A percentile compares a stretch with the other conserved stretches of the same genome.
Evolutionary conservation across 2,329 filamentous ascomycete genomes (phyloP).

Genomic region (Phaeosphaeria sp.): DNA sequence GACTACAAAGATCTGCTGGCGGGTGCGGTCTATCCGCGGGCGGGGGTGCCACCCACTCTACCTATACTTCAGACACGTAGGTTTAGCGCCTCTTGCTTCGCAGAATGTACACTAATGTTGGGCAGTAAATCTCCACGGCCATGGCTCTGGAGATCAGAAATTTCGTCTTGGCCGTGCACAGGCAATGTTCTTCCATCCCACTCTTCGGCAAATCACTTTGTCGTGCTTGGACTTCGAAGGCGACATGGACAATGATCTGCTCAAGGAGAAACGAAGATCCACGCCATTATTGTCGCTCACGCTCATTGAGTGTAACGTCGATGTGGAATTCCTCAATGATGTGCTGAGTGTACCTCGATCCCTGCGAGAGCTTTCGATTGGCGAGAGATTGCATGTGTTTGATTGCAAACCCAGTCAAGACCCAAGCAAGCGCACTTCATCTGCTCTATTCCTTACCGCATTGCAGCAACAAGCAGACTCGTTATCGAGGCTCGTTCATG

Average conservation of each 20-base stretch:
- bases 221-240: slow-evolving; percentile 43
- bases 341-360: slow-evolving; percentile 42
- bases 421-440: slow-evolving; percentile 25
- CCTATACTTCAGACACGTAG: slow-evolving; percentile 42
- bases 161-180: slow-evolving; percentile 35
- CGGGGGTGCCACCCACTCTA: slow-evolving; percentile 19
- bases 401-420: slow-evolving; percentile 26
- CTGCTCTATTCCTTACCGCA: slow-evolving; percentile 33
- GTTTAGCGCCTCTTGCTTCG: slow-evolving; percentile 2
- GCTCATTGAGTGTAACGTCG: slow-evolving; percentile 48
- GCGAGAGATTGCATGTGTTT: slow-evolving; percentile 41
- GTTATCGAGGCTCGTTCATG: slow-evolving; percentile 36
- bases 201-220: slow-evolving; percentile 38
- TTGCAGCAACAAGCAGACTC: slow-evolving; percentile 42
- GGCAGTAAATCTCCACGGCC: slow-evolving; percentile 42
- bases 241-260: slow-evolving; percentile 17
- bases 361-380: slow-evolving; percentile 40
- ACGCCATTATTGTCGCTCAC: slow-evolving; percentile 41
- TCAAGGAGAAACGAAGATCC: slow-evolving; percentile 24
- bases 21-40: slow-evolving; percentile 27
- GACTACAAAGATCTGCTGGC: slow-evolving; percentile 41
- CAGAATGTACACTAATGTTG: slow-evolving; percentile 12
- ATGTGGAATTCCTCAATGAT: slow-evolving; percentile 31
- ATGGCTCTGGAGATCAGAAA: slow-evolving; percentile 34
- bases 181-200: slow-evolving; percentile 43